Evolutionary conservation across 1,284 basidiomycete species (phyloP).

Genomic region (Ganoderma resinaceum): DNA sequence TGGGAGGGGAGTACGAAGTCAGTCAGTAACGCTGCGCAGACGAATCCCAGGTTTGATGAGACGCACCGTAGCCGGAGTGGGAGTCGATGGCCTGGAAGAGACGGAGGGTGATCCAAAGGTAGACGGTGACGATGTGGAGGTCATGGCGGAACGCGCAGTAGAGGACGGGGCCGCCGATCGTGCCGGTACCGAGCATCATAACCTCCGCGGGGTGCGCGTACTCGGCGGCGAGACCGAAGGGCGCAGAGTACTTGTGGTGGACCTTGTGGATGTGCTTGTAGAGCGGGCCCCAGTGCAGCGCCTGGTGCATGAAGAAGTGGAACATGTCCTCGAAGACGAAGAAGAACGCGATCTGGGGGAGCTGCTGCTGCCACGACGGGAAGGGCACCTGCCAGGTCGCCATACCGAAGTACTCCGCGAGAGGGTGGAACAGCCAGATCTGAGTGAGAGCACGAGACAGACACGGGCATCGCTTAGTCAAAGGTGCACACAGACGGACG

Average conservation of each 20-base stretch:
- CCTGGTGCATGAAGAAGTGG: conserved; percentile 91
- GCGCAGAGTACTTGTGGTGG: conserved; percentile 97
- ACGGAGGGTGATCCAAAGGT: conserved; percentile 92
- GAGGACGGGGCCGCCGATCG: conserved; percentile 87
- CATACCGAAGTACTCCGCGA: conserved; percentile 92
- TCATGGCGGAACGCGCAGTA: conserved; percentile 79
- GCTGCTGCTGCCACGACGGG: conserved; percentile 74
- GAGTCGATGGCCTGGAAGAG: conserved; percentile 98
- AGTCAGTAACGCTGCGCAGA: background rate
- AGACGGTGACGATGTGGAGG: conserved; percentile 92
- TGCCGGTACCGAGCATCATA: conserved; percentile 89
- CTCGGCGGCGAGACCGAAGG: conserved; percentile 97
- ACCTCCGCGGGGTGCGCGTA: conserved; percentile 97
- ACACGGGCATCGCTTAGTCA: background rate
- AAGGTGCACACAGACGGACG: background rate
- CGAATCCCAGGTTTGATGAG: conserved; percentile 2
- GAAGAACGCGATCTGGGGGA: conserved; percentile 88
- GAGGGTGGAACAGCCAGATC: conserved; percentile 97
- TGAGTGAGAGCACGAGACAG: conserved; percentile 41
- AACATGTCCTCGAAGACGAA: conserved; percentile 97
- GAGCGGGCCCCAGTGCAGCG: conserved; percentile 88
- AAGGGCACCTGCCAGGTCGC: conserved; percentile 94
- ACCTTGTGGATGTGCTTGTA: conserved; percentile 99
- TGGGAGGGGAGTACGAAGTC: too few species aligned
- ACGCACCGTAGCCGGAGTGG: conserved; percentile 92